Evolutionary conservation across 257 asterid genomes (phyloP), one percentile per base, ranked within the genome.

Genomic region (Solanum chiquidenum): DNA sequence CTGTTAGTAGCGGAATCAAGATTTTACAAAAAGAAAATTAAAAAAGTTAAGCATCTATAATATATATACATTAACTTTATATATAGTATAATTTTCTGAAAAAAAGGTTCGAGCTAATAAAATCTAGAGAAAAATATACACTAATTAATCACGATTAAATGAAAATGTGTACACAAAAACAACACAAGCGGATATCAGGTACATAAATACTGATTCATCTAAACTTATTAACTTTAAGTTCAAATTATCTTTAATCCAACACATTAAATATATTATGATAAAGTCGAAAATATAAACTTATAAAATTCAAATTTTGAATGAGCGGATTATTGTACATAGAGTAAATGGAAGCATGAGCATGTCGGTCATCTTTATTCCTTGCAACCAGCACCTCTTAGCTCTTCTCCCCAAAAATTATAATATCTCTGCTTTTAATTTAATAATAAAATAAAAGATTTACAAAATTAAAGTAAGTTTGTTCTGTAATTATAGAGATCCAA

Each of bases 231-330:
- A 31, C 12, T 69, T 14, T 14, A 11, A 29, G 21, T 3, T 29
- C n/a, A 1, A 31, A 3, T 7, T 31, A 69, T 12, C 3, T 14
- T 13, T 12, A 29, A 29, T 29, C 11, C 1, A 69, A 29, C 6
- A 69, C 10, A 14, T 12, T 1, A 3, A 27, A 5, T 5, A 25
- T 1, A 5, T 14, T 69, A 7, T 0, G 3, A 31, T 69, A 31
- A 1, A 34, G 35, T 35, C 0, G 8, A 0, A 0, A 34, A 34
- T 1, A 1, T 9, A 10, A 73, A 9, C 2, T 9, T 1, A 10
- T 73, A 73, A 35, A 73, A 34, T 34, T 73, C 1, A 35, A 71
- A 71, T 75, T 3, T 35, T 21, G 3, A 37, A 21, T 10, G 0
- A 1, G 11, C 0, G 1, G 0, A 37, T 74, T 44, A 14, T 49